Base-by-base conservation (phyloP, 116 monocot genomes). In the Posidonia oceanica region DNA sequence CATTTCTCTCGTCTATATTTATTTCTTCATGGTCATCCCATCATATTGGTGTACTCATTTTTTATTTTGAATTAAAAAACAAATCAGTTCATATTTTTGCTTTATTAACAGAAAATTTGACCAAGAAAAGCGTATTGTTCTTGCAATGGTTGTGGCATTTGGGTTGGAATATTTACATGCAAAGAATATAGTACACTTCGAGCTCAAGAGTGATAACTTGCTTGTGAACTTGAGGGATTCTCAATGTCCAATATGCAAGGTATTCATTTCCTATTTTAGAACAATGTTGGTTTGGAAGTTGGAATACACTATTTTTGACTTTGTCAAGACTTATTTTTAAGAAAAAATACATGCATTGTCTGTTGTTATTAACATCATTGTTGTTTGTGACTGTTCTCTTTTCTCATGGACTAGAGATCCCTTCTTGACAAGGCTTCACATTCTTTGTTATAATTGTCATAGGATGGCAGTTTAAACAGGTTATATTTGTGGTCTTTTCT, bases 201-300 rank as follows among this genome's bases (percentile, higher is more conserved):
- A 95, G 81, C 64, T 95, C 56, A 95, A 95, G 72, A 84, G 88
- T 61, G 91, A 95, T 21, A 95, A 88, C 53, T 79, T 95, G 54
- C 84, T 95, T n/a, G 95, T 95, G 52, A 91, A 91, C 67, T 75
- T 88, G 83, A 81, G 91, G 79, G 95, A 95, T 79, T 58, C 91
- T 52, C 91, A 82, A 39, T 74, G 95, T 67, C 95, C 91, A 61
- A 95, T 95, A 72, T 95, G 95, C 88, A 95, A 95, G 95, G 95
- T 95, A 77, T 16, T 16, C 5, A 1, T 64, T 23, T 37, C 13
- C 14, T 38, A 5, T 64, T 37, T 17, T 14, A 17, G 36, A 12
- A 38, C 13, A 22, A 11, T 40, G 4, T 14, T 22, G 12, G 39
- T 14, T 63, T 38, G 15, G 6, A 63, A 39, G 5, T 63, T 39